Percentiles rank a stretch among this genome's conserved stretches.
phyloP scores from a whole-genome alignment of 192 early-diverging fungal species.

The Coemansia sp. region DNA sequence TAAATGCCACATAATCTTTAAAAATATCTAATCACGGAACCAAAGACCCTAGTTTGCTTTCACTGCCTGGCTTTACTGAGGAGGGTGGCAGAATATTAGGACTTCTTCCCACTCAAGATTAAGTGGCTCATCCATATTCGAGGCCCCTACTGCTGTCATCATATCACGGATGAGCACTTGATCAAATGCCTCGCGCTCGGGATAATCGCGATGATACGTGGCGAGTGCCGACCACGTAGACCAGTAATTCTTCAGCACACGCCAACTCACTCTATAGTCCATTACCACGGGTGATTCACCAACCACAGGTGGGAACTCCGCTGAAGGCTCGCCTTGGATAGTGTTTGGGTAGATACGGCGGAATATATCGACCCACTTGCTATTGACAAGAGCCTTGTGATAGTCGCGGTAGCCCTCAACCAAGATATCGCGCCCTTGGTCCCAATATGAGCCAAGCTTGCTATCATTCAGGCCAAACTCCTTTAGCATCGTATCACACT shows the following conservation, averaged over 20 bases:
- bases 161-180: conserved; percentile 19
- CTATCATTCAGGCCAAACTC: conserved; percentile 21
- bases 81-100: conserved; percentile 32
- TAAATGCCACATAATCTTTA: not conserved
- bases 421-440: conserved; percentile 29
- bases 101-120: conserved; percentile 38
- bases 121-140: conserved; percentile 34
- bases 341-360: conserved; percentile 26
- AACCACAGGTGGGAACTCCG: conserved; percentile 12
- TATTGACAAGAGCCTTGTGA: conserved; percentile 16
- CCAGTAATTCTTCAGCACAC: conserved; percentile 20
- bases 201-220: conserved; percentile 23
- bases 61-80: not conserved
- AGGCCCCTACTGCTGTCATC: conserved; percentile 31
- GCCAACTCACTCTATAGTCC: conserved; percentile 32
- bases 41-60: not conserved
- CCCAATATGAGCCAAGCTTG: conserved; percentile 28
- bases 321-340: conserved; percentile 19
- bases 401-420: conserved; percentile 35
- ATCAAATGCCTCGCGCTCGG: conserved; percentile 19
- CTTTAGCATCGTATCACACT: conserved; percentile 36
- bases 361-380: conserved; percentile 16
- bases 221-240: conserved; percentile 28
- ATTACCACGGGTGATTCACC: conserved; percentile 19
- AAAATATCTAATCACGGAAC: too few relatives aligned